These are phyloP conservation scores for Gynochthodes officinalis DNA, from an alignment of 257 asterid genomes.

Conservation along the genomic window DNA sequence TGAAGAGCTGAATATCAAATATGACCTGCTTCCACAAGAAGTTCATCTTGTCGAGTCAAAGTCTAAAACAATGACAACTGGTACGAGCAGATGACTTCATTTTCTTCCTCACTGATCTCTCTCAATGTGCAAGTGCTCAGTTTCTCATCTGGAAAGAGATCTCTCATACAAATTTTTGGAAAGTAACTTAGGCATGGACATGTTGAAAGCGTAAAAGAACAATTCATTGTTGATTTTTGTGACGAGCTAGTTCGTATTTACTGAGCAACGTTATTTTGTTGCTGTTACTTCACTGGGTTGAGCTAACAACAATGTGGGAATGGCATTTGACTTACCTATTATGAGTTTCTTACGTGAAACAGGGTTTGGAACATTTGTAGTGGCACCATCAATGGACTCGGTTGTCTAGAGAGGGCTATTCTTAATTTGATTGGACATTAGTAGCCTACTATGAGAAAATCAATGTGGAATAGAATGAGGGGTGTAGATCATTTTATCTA, in stretches of 20 bases:
- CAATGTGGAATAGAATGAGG: neutral
- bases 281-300: neutral
- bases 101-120: neutral
- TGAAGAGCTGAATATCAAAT: conserved; percentile 67
- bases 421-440: no score
- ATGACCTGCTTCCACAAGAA: conserved; percentile 79
- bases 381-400: neutral
- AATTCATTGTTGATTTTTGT: neutral
- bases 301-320: neutral
- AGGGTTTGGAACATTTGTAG: neutral
- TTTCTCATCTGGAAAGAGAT: neutral
- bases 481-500: no score
- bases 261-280: neutral
- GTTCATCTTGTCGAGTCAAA: conserved; percentile 50
- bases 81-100: conserved; percentile 30
- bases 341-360: neutral
- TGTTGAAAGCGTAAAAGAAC: neutral
- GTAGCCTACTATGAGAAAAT: neutral
- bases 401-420: neutral
- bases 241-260: neutral
- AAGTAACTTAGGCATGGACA: neutral
- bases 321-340: neutral
- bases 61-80: conserved; percentile 15
- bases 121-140: neutral
- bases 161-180: no score